Conservation (phyloP, 2,329 filamentous ascomycete genomes). For the Diaporthe eres region DNA sequence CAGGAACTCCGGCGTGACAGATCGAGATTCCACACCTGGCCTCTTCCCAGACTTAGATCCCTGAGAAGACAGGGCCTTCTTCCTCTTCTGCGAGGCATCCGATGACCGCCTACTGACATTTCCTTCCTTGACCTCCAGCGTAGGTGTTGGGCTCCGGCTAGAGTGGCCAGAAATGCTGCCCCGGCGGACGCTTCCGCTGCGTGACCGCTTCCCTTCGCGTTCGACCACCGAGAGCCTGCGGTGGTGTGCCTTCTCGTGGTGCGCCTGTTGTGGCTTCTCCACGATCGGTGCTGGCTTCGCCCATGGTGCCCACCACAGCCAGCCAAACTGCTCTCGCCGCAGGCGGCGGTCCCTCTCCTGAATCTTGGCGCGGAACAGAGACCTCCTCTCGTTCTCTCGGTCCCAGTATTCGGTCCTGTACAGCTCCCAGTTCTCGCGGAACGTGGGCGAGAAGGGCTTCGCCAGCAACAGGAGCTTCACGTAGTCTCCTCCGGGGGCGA, state of each 20-base stretch:
- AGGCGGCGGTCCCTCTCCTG: conserved; percentile 77
- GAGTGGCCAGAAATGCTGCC: conserved; percentile 63
- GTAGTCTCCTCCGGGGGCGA: conserved; percentile 90
- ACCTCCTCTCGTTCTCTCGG: conserved; percentile 90
- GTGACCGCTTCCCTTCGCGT: conserved; percentile 62
- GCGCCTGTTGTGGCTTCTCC: conserved; percentile 51
- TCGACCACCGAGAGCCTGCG: conserved; percentile 59
- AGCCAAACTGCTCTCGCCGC: conserved; percentile 77
- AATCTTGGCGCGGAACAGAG: conserved; percentile 78
- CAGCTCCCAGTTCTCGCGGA: conserved; percentile 96
- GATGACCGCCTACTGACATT: conserved; percentile 62
- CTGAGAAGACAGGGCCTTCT: conserved; percentile 60
- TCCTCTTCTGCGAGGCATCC: conserved; percentile 64
- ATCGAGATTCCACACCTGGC: conserved; percentile 63
- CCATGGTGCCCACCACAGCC: conserved; percentile 91
- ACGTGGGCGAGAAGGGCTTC: conserved; percentile 94
- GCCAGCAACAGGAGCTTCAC: conserved; percentile 91
- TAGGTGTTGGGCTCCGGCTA: conserved; percentile 64
- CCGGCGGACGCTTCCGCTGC: conserved; percentile 67
- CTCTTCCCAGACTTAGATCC: conserved; percentile 55
- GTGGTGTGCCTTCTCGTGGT: conserved; percentile 56
- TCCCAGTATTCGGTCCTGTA: conserved; percentile 98
- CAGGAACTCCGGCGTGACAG: conserved; percentile 67
- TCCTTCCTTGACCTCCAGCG: conserved; percentile 59
- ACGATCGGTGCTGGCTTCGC: conserved; percentile 56